These are phyloP conservation scores for Jamesozyma jinghongensis DNA, from an alignment of 805 yeast species.

Conservation along the genomic window DNA sequence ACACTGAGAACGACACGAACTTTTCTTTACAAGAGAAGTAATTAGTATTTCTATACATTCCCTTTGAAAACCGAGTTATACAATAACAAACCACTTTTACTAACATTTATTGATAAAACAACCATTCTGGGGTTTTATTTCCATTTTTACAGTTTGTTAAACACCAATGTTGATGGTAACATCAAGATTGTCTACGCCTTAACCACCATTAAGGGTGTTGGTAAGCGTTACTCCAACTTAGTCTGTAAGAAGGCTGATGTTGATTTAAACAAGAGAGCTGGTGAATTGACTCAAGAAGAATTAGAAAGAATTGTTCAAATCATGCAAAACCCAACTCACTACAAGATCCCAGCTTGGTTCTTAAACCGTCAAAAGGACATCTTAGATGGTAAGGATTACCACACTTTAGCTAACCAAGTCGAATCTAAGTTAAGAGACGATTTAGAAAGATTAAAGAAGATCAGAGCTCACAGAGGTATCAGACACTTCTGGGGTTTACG, in stretches of 20 bases:
- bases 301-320: slow-evolving; percentile 99
- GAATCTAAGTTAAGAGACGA: slow-evolving; percentile 99
- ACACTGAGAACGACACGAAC: too few relatives aligned
- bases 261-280: slow-evolving; percentile 97
- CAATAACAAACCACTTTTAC: too few relatives aligned
- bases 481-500: slow-evolving; percentile 99
- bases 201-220: slow-evolving; percentile 99
- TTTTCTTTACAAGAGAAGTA: too few relatives aligned
- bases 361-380: slow-evolving; percentile 99
- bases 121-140: slow-evolving; percentile 3
- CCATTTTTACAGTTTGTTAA: slow-evolving; percentile 70
- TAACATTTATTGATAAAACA: too few relatives aligned
- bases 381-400: slow-evolving; percentile 98
- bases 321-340: slow-evolving; percentile 99
- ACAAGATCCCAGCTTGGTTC: slow-evolving; percentile 99
- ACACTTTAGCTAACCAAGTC: slow-evolving; percentile 96
- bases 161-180: slow-evolving; percentile 99
- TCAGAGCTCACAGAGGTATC: slow-evolving; percentile 99
- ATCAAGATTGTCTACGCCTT: slow-evolving; percentile 99
- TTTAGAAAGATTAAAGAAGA: slow-evolving; percentile 99
- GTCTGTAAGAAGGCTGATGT: slow-evolving; percentile 99
- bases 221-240: slow-evolving; percentile 99
- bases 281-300: slow-evolving; percentile 99
- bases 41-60: too few relatives aligned
- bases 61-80: too few relatives aligned